Base-by-base conservation (phyloP, 495 filamentous ascomycete species). In the Penicillium canariense region DNA sequence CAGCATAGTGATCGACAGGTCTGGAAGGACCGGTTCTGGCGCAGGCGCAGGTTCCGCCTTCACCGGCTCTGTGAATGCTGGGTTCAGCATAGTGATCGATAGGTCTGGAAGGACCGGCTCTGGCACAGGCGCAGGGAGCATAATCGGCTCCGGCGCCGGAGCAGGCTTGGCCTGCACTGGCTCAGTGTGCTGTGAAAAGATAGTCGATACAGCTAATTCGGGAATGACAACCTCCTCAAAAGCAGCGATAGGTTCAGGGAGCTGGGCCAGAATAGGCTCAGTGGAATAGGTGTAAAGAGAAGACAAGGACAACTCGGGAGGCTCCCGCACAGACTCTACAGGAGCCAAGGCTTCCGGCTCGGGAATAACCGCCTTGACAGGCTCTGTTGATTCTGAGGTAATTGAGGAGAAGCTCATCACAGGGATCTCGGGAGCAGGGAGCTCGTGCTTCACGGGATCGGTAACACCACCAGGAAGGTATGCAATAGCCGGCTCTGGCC, bases 141-240 rank as follows among this genome's bases (percentile, higher is more conserved):
- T 17, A 7, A 45, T 30, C 23, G 72, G 69, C 22, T 50, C 62
- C 18, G 60, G 40, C 27, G 31, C 52, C 18, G 59, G 61, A 36
- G 46, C 54, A 31, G 62, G 58, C 30, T 64, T 64, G 3, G 68
- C 25, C 43, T 46, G 59, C 17, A 72, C 56, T 6, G 77, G 77
- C 42, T 77, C 74, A 10, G 77, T 84, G 8, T 77, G 65, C 38
- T 79, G 67, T 6, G 75, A 70, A 26, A 65, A 71, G 36, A 85
- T 68, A 6, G 72, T 55, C 17, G 84, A 82, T 31, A 85, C 62
- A 27, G 67, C 71, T 22, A 82, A 54, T 31, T 69, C 42, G 8
- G 60, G 63, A 15, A 63, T 47, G 12, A 46, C 34, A 9, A 38
- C 50, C 30, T 59, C 61, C 26, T 63, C 52, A 20, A 46, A 30